Base-by-base conservation (phyloP, 2,329 filamentous ascomycete species). In the Colletotrichum kahawae region DNA sequence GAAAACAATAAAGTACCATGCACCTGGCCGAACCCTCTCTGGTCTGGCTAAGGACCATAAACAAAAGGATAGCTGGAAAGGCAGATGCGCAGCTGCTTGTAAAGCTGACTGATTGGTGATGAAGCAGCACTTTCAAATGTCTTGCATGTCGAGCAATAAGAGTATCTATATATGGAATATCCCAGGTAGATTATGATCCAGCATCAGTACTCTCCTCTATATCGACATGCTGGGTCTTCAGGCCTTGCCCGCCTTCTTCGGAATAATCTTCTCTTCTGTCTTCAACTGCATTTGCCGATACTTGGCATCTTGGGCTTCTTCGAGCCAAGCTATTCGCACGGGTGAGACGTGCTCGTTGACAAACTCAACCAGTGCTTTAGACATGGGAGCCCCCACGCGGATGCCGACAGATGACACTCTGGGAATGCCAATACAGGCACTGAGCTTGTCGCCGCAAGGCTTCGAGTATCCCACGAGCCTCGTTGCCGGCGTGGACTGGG, bases 361-460 rank as follows among this genome's bases (percentile, higher is more conserved):
- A 77, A 92, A 90, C 5, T 91, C 87, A 29, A 92, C 80, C 12
- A 95, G 81, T 1, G 89, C 87, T 65, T 87, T 87, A 0, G 90
- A 87, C 56, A 90, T 88, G 0, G 92, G 91, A 1, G 92, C 91
- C 48, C 85, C 88, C 8, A 86, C 85, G 24, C 87, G 82, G 8
- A 95, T 81, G 1, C 89, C 93, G 36, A 95, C 84, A 27, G 92
- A 91, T 2, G 92, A 93, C 1, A 92, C 92, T 38, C 92, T 88
- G 1, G 92, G 91, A 12, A 95, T 86, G 3, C 90, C 90, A 5
- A 95, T 85, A 24, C 87, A 87, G 34, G 84, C 48, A 63, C 90
- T 90, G 18, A 95, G 83, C 14, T 88, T 88, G 18, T 90, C 85
- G 60, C 93, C 92, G 65, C 88, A 90, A 1, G 88, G 84, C 67